Percentiles rank a stretch among this genome's conserved stretches.
phyloP scores from a whole-genome alignment of 177 flowering plant genomes.

The Telopea speciosissima region DNA sequence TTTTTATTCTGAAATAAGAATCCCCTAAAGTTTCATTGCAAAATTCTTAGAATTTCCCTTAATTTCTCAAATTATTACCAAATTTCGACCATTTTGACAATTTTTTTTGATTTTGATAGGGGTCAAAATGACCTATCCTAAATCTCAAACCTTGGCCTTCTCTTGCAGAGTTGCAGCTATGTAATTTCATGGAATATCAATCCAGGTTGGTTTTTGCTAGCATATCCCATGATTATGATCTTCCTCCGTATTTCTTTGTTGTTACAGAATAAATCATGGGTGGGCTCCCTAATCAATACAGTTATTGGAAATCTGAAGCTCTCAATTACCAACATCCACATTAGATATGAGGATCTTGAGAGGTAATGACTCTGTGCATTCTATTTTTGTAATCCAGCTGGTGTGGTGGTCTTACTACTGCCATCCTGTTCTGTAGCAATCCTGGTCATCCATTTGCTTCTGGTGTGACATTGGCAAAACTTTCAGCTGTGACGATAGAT shows the following conservation, averaged over 20 bases:
- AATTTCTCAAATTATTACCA: too few species aligned
- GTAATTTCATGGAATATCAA: neutral
- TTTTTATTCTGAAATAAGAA: too few species aligned
- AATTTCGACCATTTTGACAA: too few species aligned
- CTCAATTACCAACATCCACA: slow-evolving; percentile 89
- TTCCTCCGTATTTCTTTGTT: slow-evolving; percentile 17
- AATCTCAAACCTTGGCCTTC: too few species aligned
- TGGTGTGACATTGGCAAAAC: slow-evolving; percentile 81
- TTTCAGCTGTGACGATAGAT: slow-evolving; percentile 88
- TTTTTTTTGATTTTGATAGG: too few species aligned
- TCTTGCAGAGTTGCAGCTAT: neutral
- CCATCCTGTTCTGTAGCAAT: slow-evolving; percentile 49
- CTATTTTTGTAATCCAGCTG: neutral
- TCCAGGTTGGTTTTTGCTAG: neutral
- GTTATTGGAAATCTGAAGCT: slow-evolving; percentile 92
- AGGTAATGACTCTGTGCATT: slow-evolving; percentile 43
- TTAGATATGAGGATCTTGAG: slow-evolving; percentile 96
- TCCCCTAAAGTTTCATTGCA: too few species aligned
- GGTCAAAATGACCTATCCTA: too few species aligned
- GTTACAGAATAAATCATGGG: slow-evolving; percentile 86
- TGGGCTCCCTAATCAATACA: slow-evolving; percentile 90
- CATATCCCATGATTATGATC: neutral
- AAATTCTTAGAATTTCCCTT: too few species aligned
- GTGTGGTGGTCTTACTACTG: slow-evolving; percentile 12
- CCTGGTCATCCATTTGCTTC: slow-evolving; percentile 97